Conservation (phyloP, 306 rosid genomes). For the Cucurbita pepo region DNA sequence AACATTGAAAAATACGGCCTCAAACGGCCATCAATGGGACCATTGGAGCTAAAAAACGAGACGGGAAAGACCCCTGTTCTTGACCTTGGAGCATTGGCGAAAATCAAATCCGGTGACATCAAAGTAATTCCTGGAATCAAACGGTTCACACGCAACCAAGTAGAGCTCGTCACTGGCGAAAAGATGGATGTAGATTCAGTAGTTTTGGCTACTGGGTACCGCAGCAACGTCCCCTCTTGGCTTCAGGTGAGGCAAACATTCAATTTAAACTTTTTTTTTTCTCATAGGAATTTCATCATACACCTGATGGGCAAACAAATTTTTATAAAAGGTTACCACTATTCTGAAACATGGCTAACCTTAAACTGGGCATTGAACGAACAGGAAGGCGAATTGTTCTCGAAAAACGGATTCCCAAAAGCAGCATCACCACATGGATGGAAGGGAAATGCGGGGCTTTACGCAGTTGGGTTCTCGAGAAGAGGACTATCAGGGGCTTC, state of each 20-base stretch:
- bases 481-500: slow-evolving; percentile 88
- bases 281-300: neutral
- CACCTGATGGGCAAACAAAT: neutral
- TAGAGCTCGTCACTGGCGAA: slow-evolving; percentile 52
- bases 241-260: slow-evolving; percentile 59
- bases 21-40: slow-evolving; percentile 62
- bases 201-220: slow-evolving; percentile 75
- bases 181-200: slow-evolving; percentile 46
- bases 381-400: slow-evolving; percentile 77
- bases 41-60: slow-evolving; percentile 54
- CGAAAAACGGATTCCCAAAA: slow-evolving; percentile 74
- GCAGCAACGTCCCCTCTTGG: slow-evolving; percentile 95
- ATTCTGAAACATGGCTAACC: neutral
- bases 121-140: slow-evolving; percentile 64
- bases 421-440: slow-evolving; percentile 67
- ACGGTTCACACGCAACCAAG: slow-evolving; percentile 25
- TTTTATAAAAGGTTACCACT: neutral
- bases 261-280: neutral
- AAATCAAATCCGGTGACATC: slow-evolving; percentile 69
- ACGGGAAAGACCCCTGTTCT: slow-evolving; percentile 83
- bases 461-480: slow-evolving; percentile 89
- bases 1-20: slow-evolving; percentile 51
- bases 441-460: slow-evolving; percentile 79
- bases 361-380: slow-evolving; percentile 4
- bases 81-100: slow-evolving; percentile 69